A percentile compares a stretch with the other conserved stretches of the same genome.
Conservation (phyloP, 2,329 filamentous ascomycete genomes). For the Paraphoma sp. region DNA sequence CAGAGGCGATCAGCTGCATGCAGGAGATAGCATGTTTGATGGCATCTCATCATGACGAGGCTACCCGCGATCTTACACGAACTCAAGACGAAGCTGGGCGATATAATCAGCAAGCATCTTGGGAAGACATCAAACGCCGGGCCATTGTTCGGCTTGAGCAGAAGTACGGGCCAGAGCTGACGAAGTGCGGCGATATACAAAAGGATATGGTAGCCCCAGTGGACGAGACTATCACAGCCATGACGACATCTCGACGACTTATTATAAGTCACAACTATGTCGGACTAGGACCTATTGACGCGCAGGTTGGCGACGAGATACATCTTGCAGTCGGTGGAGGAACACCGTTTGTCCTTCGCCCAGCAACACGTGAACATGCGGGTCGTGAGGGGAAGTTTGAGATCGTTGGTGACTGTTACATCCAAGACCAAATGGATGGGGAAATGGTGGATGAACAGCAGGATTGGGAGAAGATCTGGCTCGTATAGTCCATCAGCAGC, state of each 20-base stretch:
- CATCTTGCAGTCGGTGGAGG: conserved; percentile 12
- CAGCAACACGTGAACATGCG: neutral
- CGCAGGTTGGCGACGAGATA: conserved; percentile 10
- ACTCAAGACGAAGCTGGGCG: too few relatives aligned
- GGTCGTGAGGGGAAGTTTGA: neutral
- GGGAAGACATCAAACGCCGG: too few relatives aligned
- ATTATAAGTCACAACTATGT: conserved; percentile 3
- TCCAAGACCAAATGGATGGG: conserved; percentile 6
- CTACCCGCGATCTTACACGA: too few relatives aligned
- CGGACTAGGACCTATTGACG: conserved; percentile 13
- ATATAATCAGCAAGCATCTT: too few relatives aligned
- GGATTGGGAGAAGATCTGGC: neutral
- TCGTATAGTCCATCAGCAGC: neutral
- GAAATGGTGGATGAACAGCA: neutral
- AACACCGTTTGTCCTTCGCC: conserved; percentile 17
- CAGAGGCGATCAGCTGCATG: too few relatives aligned
- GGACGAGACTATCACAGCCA: conserved; percentile 11
- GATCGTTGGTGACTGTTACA: conserved; percentile 16
- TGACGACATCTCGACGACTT: conserved; percentile 9
- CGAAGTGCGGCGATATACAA: too few relatives aligned
- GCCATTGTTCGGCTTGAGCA: too few relatives aligned
- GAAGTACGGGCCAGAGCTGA: too few relatives aligned
- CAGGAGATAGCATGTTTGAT: too few relatives aligned
- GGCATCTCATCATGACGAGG: too few relatives aligned
- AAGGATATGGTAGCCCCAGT: neutral